Base-by-base conservation (phyloP, 164 flowering plant species). In the Kalanchoe fedtschenkoi region DNA sequence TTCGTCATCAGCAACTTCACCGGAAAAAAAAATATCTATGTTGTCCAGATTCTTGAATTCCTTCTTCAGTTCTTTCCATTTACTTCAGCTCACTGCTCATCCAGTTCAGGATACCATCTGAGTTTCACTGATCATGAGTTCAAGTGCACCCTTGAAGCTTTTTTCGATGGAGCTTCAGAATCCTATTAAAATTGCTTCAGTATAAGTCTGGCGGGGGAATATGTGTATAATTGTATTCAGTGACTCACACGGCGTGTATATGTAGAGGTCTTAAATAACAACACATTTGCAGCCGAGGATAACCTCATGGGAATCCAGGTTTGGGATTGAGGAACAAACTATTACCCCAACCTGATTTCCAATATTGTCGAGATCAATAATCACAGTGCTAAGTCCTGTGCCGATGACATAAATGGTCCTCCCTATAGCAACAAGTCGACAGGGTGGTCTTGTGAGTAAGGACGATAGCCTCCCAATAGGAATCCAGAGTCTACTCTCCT, bases 351-450 rank as follows among this genome's bases (percentile, higher is more conserved):
- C 78, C 35, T 66, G 34, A 46, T 66, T 79, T 11, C 71, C 70
- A 0, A 68, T 68, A 53, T 65, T 72, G 57, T 71, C 68, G 51
- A 83, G 70, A 63, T 91, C 87, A 29, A 91, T 61, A 32, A 84
- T 74, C 59, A 87, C 87, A 0, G 90, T 85, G 72, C 86, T 78
- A 28, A 86, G 81, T 58, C 90, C 96, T 67, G 74, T 85, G 22
- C 97, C 95, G 0, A 91, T 63, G 1, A 88, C 78, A 67, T 74
- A 81, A 5, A 91, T 77, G n/a, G 63, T 81, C 64, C 70, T 83
- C 22, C 80, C 90, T 13, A 85, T 67, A 4, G 88, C 90, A 44
- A 82, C 90, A 43, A 91, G 80, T 38, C 74, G 71, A 63, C 97
- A 88, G 1, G 97, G 96, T 17, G 93, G 96, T 68, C 75, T 73